These are phyloP conservation scores for Microcera coccophila DNA, from an alignment of 2,329 filamentous ascomycete species.

Conservation along the genomic window DNA sequence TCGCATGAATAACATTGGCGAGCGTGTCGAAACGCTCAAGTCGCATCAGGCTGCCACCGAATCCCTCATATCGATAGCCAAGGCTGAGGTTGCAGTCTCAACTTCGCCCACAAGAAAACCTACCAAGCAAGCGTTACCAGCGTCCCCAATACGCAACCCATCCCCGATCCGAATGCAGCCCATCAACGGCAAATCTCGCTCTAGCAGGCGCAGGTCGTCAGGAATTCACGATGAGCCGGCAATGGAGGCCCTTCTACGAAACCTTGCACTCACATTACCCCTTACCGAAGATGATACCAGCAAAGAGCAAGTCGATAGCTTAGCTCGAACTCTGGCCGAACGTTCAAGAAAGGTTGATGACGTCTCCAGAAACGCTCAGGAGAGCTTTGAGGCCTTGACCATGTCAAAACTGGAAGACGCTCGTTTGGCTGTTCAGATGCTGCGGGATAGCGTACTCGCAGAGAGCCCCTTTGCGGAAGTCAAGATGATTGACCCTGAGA, in stretches of 20 bases:
- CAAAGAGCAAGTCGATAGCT: slow-evolving; percentile 24
- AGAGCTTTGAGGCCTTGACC: slow-evolving; percentile 45
- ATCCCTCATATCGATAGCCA: slow-evolving; percentile 40
- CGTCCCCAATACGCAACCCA: slow-evolving; percentile 34
- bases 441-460: slow-evolving; percentile 50
- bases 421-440: slow-evolving; percentile 44
- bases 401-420: slow-evolving; percentile 45
- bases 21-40: slow-evolving; percentile 42
- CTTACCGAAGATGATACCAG: slow-evolving; percentile 25
- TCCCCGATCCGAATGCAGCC: slow-evolving; percentile 36
- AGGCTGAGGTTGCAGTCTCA: slow-evolving; percentile 38
- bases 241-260: slow-evolving; percentile 46
- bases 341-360: slow-evolving; percentile 41
- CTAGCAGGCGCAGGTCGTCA: slow-evolving; percentile 34
- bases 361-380: slow-evolving; percentile 45
- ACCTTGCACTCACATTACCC: slow-evolving; percentile 43
- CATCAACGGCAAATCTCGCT: slow-evolving; percentile 19
- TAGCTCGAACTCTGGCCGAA: slow-evolving; percentile 38
- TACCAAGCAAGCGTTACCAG: slow-evolving; percentile 22
- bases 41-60: slow-evolving; percentile 42
- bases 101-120: slow-evolving; percentile 20
- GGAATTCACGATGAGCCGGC: slow-evolving; percentile 37
- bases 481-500: slow-evolving; percentile 49
- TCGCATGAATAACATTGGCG: slow-evolving; percentile 40
- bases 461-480: slow-evolving; percentile 49